A percentile compares a stretch with the other conserved stretches of the same genome.
Evolutionary conservation across 306 rosid species (phyloP).

Genomic region (Albizia julibrissin): DNA sequence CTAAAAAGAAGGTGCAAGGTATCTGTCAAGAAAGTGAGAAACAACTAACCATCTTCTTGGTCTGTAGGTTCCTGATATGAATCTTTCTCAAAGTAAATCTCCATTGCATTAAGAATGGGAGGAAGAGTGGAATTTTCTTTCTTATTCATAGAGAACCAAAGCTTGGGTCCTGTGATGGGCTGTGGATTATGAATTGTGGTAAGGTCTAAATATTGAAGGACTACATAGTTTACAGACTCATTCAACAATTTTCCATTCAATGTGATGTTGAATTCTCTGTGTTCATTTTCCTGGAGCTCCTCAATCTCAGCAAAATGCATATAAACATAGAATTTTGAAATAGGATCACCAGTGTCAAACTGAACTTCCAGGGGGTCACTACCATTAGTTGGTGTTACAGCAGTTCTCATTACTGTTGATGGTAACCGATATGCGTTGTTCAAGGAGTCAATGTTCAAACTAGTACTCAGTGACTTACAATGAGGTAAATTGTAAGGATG

Average conservation of each 20-base stretch:
- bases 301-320: slow-evolving; percentile 61
- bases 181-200: not conserved
- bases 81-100: slow-evolving; percentile 37
- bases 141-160: slow-evolving; percentile 33
- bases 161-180: slow-evolving; percentile 9
- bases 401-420: slow-evolving; percentile 40
- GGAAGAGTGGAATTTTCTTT: slow-evolving; percentile 46
- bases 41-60: slow-evolving; percentile 45
- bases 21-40: not conserved
- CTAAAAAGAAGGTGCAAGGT: not conserved
- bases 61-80: slow-evolving; percentile 40
- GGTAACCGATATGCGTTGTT: slow-evolving; percentile 30
- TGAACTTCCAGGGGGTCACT: slow-evolving; percentile 18
- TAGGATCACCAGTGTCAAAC: slow-evolving; percentile 18
- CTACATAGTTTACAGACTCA: slow-evolving; percentile 26
- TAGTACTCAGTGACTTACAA: slow-evolving; percentile 20
- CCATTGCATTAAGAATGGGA: slow-evolving; percentile 67
- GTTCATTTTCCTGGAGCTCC: slow-evolving; percentile 31
- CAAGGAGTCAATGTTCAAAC: not conserved
- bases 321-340: slow-evolving; percentile 36
- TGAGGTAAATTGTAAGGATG: slow-evolving; percentile 18
- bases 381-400: slow-evolving; percentile 23
- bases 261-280: slow-evolving; percentile 46
- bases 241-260: slow-evolving; percentile 35
- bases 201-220: slow-evolving; percentile 28